phyloP scores from a whole-genome alignment of 148 eudicot genomes.

The Simmondsia chinensis region DNA sequence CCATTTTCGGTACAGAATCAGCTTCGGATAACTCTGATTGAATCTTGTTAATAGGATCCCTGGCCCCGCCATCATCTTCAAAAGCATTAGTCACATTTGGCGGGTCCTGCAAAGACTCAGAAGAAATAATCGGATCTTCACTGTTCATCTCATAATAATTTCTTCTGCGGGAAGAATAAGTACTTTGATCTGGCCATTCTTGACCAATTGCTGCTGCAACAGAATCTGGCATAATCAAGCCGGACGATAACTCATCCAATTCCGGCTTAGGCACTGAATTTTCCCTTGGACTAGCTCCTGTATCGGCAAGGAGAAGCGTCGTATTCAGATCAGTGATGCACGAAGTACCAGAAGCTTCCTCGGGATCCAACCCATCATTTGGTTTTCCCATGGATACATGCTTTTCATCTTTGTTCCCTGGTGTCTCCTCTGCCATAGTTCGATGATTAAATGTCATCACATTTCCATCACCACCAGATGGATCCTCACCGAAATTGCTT shows the following conservation, averaged over 20 bases:
- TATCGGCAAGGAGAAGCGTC: conserved; percentile 16
- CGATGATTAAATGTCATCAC: conserved; percentile 13
- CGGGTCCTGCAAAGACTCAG: conserved; percentile 10
- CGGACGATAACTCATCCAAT: conserved; percentile 12
- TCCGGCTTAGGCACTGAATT: conserved; percentile 13
- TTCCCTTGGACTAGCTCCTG: conserved; percentile 15
- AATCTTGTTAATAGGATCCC: conserved; percentile 5
- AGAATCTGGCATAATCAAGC: conserved; percentile 8
- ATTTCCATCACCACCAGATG: conserved; percentile 17
- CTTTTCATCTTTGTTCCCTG: conserved; percentile 14
- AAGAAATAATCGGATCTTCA: conserved; percentile 15
- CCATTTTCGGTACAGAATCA: conserved; percentile 6
- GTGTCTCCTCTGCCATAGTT: conserved; percentile 16
- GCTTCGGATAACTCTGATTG: conserved; percentile 14
- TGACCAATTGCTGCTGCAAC: conserved; percentile 9
- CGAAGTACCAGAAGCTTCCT: conserved; percentile 20
- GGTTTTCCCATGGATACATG: not conserved
- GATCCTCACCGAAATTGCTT: conserved; percentile 29
- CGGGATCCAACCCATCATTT: conserved; percentile 15
- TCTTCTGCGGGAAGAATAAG: conserved; percentile 4
- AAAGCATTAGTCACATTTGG: conserved; percentile 11
- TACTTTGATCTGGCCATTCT: conserved; percentile 8
- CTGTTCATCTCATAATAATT: conserved; percentile 21
- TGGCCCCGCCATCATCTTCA: conserved; percentile 5
- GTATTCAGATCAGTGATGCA: conserved; percentile 12